These are phyloP conservation scores for Myotisia sp. DNA, from an alignment of 2,329 filamentous ascomycete species.

Conservation along the genomic window DNA sequence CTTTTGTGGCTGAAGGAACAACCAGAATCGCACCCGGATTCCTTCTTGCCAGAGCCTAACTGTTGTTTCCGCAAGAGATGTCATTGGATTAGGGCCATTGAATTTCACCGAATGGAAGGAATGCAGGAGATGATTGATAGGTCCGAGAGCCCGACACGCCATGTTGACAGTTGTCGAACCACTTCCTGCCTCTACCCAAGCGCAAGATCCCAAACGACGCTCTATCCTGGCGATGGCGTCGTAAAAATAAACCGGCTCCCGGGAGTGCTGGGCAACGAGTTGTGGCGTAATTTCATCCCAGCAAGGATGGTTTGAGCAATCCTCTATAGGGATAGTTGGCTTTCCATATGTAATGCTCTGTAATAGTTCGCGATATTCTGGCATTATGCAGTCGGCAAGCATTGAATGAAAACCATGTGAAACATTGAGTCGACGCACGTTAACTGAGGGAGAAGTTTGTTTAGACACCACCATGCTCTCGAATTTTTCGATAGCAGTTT, in stretches of 20 bases:
- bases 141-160: not conserved
- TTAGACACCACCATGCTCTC: not conserved
- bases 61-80: not conserved
- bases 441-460: not conserved
- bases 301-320: not conserved
- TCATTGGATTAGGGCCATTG: not conserved
- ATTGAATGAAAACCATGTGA: slow-evolving; percentile 3
- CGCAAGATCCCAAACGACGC: slow-evolving; percentile 11
- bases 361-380: not conserved
- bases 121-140: slow-evolving; percentile 4
- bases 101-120: not conserved
- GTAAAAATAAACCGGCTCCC: slow-evolving; percentile 34
- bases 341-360: not conserved
- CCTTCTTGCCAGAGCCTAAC: not conserved
- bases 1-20: not conserved
- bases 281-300: not conserved
- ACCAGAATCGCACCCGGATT: slow-evolving; percentile 1
- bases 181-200: slow-evolving; percentile 31
- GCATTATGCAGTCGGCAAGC: not conserved
- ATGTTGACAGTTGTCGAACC: slow-evolving; percentile 2
- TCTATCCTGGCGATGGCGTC: slow-evolving; percentile 28
- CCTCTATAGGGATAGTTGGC: slow-evolving; percentile 1
- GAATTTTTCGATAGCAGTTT: slow-evolving; percentile 9
- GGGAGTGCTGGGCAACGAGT: slow-evolving; percentile 25
- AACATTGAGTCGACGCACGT: not conserved